A percentile compares a stretch with the other conserved stretches of the same genome.
phyloP scores from a whole-genome alignment of 257 asterid species.

The Penstemon eatonii region DNA sequence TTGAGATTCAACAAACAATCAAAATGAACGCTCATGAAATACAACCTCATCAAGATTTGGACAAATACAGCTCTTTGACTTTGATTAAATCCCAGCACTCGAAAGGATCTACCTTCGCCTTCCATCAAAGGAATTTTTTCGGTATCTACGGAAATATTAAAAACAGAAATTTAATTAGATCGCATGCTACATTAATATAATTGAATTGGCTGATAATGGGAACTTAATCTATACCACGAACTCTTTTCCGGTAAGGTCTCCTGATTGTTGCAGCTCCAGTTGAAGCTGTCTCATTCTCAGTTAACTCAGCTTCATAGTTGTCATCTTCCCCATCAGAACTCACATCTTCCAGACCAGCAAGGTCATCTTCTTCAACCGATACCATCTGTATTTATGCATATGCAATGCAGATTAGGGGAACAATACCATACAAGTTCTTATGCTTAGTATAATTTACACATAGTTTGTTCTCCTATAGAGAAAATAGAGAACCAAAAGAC shows the following conservation, averaged over 20 bases:
- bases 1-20: conserved; percentile 9
- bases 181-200: conserved; percentile 13
- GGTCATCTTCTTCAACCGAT: conserved; percentile 92
- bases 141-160: conserved; percentile 47
- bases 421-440: conserved; percentile 7
- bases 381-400: conserved; percentile 69
- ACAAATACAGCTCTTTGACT: conserved; percentile 85
- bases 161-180: conserved; percentile 26
- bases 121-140: conserved; percentile 91
- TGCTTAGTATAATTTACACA: neutral
- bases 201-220: conserved; percentile 17
- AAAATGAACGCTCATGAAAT: conserved; percentile 20
- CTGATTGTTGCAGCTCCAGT: conserved; percentile 60
- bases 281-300: conserved; percentile 73
- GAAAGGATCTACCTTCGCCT: conserved; percentile 90
- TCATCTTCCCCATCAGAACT: conserved; percentile 96
- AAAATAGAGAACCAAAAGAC: neutral
- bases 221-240: conserved; percentile 61
- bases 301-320: conserved; percentile 83
- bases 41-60: conserved; percentile 86
- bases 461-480: conserved; percentile 2
- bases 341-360: conserved; percentile 95
- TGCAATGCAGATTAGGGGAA: conserved; percentile 13
- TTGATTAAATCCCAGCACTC: conserved; percentile 89
- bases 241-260: conserved; percentile 63